Base-by-base conservation (phyloP, 2,329 filamentous ascomycete genomes). In the Colletotrichum lentis region DNA sequence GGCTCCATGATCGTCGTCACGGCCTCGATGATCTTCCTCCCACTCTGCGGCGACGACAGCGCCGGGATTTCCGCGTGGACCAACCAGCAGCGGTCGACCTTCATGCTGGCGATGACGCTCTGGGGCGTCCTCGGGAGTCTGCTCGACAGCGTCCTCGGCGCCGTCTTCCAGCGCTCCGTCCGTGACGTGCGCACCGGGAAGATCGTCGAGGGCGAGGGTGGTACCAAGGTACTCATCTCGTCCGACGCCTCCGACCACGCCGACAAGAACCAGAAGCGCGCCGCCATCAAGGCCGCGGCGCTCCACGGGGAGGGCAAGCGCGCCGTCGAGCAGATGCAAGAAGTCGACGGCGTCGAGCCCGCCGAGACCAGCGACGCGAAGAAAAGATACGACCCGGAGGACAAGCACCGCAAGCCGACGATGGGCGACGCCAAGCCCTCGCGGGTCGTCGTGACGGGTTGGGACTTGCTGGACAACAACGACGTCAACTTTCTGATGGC, bases 401-500 rank as follows among this genome's bases (percentile, higher is more conserved):
- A 84, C 72, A 85, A 83, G 76, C 79, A 84, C 64, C 81, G 85
- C 50, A 80, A 79, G 73, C 73, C 84, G 7, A 87, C 82, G 74
- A 85, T 86, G 81, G 80, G 86, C 2, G 81, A 84, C 65, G 80
- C 84, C 64, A 84, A 83, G 73, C 86, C 90, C 69, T 90, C 89
- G 59, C 82, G 91, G 20, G 81, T 88, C 5, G 79, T 90, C 7
- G 88, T 92, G 79, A 91, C 83, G 72, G 93, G 76, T 58, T 83
- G 80, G 86, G 86, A 97, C 76, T 77, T 96, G 69, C 82, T 99
- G 65, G 94, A 97, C 78, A 99, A 99, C 78, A 99, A 99, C 78
- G 91, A 92, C 62, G 94, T 99, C 73, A 99, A 99, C 78, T 88
- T 97, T 66, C 78, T 95, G 64, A 98, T 97, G 95, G 94, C 95